These are phyloP conservation scores for Parastagonospora nodorum DNA, from an alignment of 2,329 filamentous ascomycete species.

Conservation along the genomic window DNA sequence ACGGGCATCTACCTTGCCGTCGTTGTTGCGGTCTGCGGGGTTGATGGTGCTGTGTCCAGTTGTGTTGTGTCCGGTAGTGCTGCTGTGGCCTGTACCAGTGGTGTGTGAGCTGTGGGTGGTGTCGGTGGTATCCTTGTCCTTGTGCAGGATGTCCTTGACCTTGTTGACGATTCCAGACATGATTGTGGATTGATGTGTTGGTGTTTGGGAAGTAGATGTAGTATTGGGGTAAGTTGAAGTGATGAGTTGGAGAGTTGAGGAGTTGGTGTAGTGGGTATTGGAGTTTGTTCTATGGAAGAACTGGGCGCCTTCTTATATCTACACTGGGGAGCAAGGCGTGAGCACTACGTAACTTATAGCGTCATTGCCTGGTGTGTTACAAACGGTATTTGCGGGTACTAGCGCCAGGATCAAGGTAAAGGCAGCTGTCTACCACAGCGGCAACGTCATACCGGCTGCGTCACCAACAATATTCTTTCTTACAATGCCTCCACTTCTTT, in stretches of 20 bases:
- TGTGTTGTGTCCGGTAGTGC: background rate
- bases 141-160: slow-evolving; percentile 1
- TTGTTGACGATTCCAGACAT: slow-evolving; percentile 3
- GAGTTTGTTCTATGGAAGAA: background rate
- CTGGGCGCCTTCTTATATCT: background rate
- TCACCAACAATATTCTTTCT: background rate
- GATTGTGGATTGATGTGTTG: background rate
- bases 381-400: no score
- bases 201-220: background rate
- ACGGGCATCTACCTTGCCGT: slow-evolving; percentile 1
- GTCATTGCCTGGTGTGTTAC: background rate
- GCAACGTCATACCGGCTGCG: no score
- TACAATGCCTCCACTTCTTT: background rate
- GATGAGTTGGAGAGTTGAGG: background rate
- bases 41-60: slow-evolving; percentile 1
- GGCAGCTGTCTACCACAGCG: no score
- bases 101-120: background rate
- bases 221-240: background rate
- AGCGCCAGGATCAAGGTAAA: no score
- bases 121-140: slow-evolving; percentile 1
- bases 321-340: background rate
- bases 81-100: background rate
- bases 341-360: background rate
- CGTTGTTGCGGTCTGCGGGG: slow-evolving; percentile 1
- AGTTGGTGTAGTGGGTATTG: background rate